Evolutionary conservation across 805 yeast species (phyloP).

Genomic region (Candida incommunis): DNA sequence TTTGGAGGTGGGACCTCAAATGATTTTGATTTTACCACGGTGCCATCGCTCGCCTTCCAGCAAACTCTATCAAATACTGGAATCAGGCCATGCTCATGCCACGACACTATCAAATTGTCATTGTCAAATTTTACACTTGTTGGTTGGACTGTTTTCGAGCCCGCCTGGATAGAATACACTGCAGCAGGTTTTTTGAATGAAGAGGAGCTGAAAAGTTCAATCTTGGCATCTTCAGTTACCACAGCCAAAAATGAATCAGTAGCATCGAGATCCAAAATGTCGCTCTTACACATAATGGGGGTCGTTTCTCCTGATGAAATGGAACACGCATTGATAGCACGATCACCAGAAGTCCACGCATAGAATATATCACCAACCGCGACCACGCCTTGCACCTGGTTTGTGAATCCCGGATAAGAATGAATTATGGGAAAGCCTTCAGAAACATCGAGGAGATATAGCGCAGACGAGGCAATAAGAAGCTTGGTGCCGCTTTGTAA

Average conservation of each 20-base stretch:
- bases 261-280: neutral
- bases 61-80: slow-evolving; percentile 20
- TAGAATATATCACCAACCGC: slow-evolving; percentile 34
- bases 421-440: slow-evolving; percentile 22
- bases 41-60: slow-evolving; percentile 19
- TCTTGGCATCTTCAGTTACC: slow-evolving; percentile 54
- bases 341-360: slow-evolving; percentile 59
- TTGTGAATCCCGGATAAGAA: slow-evolving; percentile 61
- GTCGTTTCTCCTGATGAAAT: slow-evolving; percentile 27
- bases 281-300: neutral
- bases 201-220: slow-evolving; percentile 53
- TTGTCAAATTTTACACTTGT: neutral
- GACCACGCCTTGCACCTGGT: slow-evolving; percentile 39
- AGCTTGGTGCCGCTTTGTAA: slow-evolving; percentile 24
- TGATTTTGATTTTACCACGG: slow-evolving; percentile 3
- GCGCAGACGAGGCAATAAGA: slow-evolving; percentile 52
- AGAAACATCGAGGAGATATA: slow-evolving; percentile 33
- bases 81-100: slow-evolving; percentile 13
- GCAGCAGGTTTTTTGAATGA: neutral
- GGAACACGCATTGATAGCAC: slow-evolving; percentile 61
- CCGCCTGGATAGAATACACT: neutral
- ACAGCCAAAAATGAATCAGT: slow-evolving; percentile 26
- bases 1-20: slow-evolving; percentile 9
- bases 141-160: neutral
- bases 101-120: neutral